phyloP scores from a whole-genome alignment of 73 alveolate species.

The Paramecium sonneborni region DNA sequence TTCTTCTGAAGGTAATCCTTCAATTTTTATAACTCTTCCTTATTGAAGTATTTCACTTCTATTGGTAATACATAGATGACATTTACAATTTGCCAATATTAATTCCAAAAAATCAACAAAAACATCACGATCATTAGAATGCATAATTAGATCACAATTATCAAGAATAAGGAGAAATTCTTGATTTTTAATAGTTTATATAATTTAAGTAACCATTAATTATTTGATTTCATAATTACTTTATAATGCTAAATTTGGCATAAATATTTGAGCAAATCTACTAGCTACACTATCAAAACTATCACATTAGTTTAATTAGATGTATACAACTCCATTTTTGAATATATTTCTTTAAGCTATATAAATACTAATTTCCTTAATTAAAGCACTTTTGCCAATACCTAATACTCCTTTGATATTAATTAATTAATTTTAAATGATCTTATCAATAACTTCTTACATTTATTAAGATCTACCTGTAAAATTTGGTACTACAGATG shows the following conservation, averaged over 20 bases:
- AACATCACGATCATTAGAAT: constrained; percentile 34
- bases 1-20: constrained; percentile 35
- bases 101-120: constrained; percentile 36
- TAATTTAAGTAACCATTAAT: constrained; percentile 30
- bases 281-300: constrained; percentile 58
- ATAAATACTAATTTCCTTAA: constrained; percentile 63
- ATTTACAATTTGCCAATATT: not conserved
- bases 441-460: constrained; percentile 64
- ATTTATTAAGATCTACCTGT: constrained; percentile 65
- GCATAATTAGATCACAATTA: constrained; percentile 32
- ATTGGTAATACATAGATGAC: constrained; percentile 1
- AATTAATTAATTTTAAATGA: constrained; percentile 50
- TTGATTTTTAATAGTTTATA: not conserved
- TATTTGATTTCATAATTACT: constrained; percentile 34
- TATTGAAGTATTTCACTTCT: not conserved
- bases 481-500: constrained; percentile 60
- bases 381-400: constrained; percentile 67
- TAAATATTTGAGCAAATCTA: not conserved
- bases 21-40: constrained; percentile 12
- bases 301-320: constrained; percentile 45
- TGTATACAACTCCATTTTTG: constrained; percentile 66
- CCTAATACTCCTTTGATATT: constrained; percentile 73
- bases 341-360: constrained; percentile 64
- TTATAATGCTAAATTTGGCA: constrained; percentile 18
- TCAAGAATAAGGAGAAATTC: not conserved